Base-by-base conservation (phyloP, 371 early-diverging fungal genomes). In the Basidiobolus meristosporus region DNA sequence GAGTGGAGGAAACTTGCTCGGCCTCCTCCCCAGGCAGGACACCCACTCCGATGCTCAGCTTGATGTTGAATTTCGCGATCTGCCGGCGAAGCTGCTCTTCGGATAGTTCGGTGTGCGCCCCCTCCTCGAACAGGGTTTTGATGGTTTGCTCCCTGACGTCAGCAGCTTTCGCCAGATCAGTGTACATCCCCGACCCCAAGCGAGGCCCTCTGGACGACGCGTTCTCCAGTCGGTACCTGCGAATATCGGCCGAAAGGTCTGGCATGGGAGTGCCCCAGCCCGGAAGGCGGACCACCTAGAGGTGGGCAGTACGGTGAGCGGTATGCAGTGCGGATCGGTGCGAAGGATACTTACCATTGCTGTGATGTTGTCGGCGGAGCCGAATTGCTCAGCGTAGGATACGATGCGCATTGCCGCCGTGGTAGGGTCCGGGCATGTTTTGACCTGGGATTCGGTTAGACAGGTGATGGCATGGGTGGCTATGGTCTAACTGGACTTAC, bases 341-440 rank as follows among this genome's bases (percentile, higher is more conserved):
- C n/a, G n/a, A n/a, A n/a, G n/a, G n/a, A n/a, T n/a, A n/a, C n/a
- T 33, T 60, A 72, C 73, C 61, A 74, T 48, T 9, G 73, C 75
- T 1, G 77, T 82, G 38, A 64, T 59, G 48, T 82, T 82, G 42
- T 82, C 82, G 39, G 78, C 73, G 4, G 82, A 64, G n/a, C 77
- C 78, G 33, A 77, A 51, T 18, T 68, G 69, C 48, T 82, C 82
- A n/a, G 71, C 77, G 7, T 64, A 44, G 39, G 77, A 73, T 9
- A 77, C 65, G 3, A 82, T 42, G 43, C 60, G 58, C 40, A 59
- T 58, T 2, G 79, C 73, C 7, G 79, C 67, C 15, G 43, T 39
- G 0, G 61, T 60, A 15, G 83, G 80, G 31, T 67, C 57, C 18
- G 48, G 46, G 31, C 61, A 54, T 39, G 60, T 58, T 46, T 77